Percentiles rank a stretch among this genome's conserved stretches.
phyloP scores from a whole-genome alignment of 2,329 filamentous ascomycete genomes.

The Xylariaceae sp. region DNA sequence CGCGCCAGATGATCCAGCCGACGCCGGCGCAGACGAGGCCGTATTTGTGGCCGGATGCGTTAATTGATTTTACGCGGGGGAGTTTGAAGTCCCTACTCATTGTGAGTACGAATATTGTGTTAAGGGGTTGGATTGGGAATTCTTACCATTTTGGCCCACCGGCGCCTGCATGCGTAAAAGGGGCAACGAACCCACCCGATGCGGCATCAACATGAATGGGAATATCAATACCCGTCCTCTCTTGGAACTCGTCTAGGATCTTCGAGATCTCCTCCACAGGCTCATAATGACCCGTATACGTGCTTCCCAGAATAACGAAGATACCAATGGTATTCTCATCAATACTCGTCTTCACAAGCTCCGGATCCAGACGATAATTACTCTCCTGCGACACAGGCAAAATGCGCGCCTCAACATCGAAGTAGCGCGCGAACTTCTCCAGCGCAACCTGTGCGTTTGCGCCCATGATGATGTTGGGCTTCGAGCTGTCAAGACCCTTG shows the following conservation, averaged over 20 bases:
- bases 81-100: constrained; percentile 51
- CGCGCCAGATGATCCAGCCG: constrained; percentile 66
- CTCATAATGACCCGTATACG: constrained; percentile 70
- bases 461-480: constrained; percentile 71
- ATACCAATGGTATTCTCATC: constrained; percentile 76
- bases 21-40: constrained; percentile 59
- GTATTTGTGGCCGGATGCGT: constrained; percentile 55
- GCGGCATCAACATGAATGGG: constrained; percentile 64
- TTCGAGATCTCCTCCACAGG: constrained; percentile 63
- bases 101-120: background rate
- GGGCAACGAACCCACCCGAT: constrained; percentile 57
- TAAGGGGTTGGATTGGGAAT: too few relatives aligned
- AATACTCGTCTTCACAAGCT: constrained; percentile 59
- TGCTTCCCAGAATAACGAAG: constrained; percentile 66
- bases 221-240: constrained; percentile 57
- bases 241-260: constrained; percentile 58
- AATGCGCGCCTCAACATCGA: constrained; percentile 65
- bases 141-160: constrained; percentile 53
- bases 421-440: constrained; percentile 69
- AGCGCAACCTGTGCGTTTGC: constrained; percentile 67
- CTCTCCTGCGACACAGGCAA: constrained; percentile 58
- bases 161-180: constrained; percentile 52
- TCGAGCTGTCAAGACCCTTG: constrained; percentile 55
- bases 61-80: constrained; percentile 61
- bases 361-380: constrained; percentile 57